Percentiles rank a stretch among this genome's conserved stretches.
Evolutionary conservation across 257 asterid genomes (phyloP).

Genomic region (Solanum lignicaule): DNA sequence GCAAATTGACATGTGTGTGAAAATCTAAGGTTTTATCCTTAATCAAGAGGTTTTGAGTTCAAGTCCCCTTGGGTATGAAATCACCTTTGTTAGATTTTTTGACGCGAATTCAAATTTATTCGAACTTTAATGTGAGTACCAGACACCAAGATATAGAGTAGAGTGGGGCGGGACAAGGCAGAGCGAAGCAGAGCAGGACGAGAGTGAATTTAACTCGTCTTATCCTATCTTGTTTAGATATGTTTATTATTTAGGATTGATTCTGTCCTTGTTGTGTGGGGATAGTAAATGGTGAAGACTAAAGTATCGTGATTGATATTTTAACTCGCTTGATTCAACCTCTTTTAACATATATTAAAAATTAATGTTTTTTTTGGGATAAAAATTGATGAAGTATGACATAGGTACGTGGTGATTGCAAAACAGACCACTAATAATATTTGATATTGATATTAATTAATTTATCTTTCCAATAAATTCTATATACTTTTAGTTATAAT

Average conservation of each 20-base stretch:
- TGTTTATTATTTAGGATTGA: background rate
- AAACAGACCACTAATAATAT: too few relatives aligned
- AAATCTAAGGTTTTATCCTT: background rate
- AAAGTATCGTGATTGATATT: too few relatives aligned
- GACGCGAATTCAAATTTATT: rapidly evolving
- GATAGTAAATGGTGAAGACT: background rate
- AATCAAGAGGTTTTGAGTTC: too few relatives aligned
- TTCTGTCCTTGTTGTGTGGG: background rate
- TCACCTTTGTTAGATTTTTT: too few relatives aligned
- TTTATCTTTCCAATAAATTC: background rate
- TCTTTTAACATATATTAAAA: too few relatives aligned
- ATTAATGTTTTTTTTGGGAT: too few relatives aligned
- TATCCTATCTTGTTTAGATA: background rate
- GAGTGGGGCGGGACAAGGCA: background rate
- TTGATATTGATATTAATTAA: too few relatives aligned
- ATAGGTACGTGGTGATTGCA: background rate
- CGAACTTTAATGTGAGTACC: too few relatives aligned
- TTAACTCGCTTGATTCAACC: background rate
- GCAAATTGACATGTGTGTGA: background rate
- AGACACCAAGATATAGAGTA: background rate
- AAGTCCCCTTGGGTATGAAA: too few relatives aligned
- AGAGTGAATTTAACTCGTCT: background rate
- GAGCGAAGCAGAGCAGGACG: background rate
- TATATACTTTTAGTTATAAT: background rate
- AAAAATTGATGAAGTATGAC: background rate